A percentile compares a stretch with the other conserved stretches of the same genome.
Conservation (phyloP, 108 stramenopile species). For the Nannochloropsis oceanica region DNA sequence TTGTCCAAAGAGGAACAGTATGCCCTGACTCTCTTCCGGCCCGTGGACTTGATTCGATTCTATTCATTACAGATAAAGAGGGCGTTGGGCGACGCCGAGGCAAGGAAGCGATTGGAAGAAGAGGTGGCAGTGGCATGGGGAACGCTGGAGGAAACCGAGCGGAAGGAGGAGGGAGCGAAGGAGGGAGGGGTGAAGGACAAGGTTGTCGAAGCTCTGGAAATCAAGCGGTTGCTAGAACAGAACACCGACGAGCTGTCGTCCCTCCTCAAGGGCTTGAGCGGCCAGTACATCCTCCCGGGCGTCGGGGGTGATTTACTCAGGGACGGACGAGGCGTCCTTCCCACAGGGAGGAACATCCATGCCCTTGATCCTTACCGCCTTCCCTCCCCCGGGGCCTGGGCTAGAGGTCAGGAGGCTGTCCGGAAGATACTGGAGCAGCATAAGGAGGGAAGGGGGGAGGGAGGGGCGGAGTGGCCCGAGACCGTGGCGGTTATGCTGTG, state of each 20-base stretch:
- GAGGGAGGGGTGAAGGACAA: not conserved
- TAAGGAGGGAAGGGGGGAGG: slow-evolving; percentile 30
- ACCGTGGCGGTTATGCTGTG: slow-evolving; percentile 60
- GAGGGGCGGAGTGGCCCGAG: slow-evolving; percentile 44
- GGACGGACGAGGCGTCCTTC: slow-evolving; percentile 57
- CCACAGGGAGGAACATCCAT: slow-evolving; percentile 65
- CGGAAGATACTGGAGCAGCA: slow-evolving; percentile 59
- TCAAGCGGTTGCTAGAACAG: slow-evolving; percentile 41
- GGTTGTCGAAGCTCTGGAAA: slow-evolving; percentile 42
- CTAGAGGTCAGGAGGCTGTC: slow-evolving; percentile 49
- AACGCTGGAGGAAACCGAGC: not conserved
- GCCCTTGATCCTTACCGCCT: slow-evolving; percentile 68
- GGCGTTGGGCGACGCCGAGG: not conserved
- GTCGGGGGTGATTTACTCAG: slow-evolving; percentile 61
- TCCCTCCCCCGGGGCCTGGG: slow-evolving; percentile 60
- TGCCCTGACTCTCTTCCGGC: not conserved
- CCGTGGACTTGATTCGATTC: not conserved
- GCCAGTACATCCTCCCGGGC: slow-evolving; percentile 51
- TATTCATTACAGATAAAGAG: not conserved
- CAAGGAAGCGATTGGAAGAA: not conserved
- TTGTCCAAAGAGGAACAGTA: not conserved
- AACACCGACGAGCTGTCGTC: slow-evolving; percentile 55
- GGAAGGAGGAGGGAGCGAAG: not conserved
- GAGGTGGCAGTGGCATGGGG: not conserved
- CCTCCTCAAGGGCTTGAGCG: slow-evolving; percentile 47